Conservation (phyloP, 2,329 filamentous ascomycete genomes). For the Nothopassalora personata region DNA sequence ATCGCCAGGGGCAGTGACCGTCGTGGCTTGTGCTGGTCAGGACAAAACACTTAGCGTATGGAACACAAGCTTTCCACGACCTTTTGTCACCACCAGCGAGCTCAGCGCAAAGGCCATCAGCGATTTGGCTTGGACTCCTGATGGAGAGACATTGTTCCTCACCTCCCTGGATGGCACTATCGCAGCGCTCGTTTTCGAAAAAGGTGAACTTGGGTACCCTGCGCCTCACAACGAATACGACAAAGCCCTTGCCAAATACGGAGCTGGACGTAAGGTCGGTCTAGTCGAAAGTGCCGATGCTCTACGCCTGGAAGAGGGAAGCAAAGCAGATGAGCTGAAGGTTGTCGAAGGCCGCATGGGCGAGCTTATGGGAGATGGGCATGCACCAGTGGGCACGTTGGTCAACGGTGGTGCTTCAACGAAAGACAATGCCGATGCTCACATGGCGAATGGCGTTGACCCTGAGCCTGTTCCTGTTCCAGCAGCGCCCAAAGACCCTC, state of each 20-base stretch:
- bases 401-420: conserved; percentile 34
- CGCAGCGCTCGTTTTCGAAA: conserved; percentile 72
- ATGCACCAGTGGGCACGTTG: conserved; percentile 47
- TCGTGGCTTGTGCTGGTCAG: conserved; percentile 93
- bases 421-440: conserved; percentile 38
- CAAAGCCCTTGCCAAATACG: conserved; percentile 87
- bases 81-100: conserved; percentile 85
- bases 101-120: conserved; percentile 86
- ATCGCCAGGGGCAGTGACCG: conserved; percentile 64
- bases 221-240: conserved; percentile 84
- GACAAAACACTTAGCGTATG: conserved; percentile 95
- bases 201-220: conserved; percentile 84
- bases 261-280: conserved; percentile 79
- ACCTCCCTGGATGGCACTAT: conserved; percentile 88
- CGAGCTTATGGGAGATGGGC: conserved; percentile 90
- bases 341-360: conserved; percentile 95
- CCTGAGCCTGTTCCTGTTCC: conserved; percentile 39
- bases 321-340: conserved; percentile 83
- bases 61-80: conserved; percentile 93
- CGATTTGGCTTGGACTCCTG: conserved; percentile 88
- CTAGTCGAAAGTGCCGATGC: conserved; percentile 91
- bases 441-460: conserved; percentile 18
- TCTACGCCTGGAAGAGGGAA: conserved; percentile 73
- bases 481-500: conserved; percentile 45
- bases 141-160: conserved; percentile 79